These are phyloP conservation scores for Zymoseptoria brevis DNA, from an alignment of 2,329 filamentous ascomycete genomes.

Conservation along the genomic window DNA sequence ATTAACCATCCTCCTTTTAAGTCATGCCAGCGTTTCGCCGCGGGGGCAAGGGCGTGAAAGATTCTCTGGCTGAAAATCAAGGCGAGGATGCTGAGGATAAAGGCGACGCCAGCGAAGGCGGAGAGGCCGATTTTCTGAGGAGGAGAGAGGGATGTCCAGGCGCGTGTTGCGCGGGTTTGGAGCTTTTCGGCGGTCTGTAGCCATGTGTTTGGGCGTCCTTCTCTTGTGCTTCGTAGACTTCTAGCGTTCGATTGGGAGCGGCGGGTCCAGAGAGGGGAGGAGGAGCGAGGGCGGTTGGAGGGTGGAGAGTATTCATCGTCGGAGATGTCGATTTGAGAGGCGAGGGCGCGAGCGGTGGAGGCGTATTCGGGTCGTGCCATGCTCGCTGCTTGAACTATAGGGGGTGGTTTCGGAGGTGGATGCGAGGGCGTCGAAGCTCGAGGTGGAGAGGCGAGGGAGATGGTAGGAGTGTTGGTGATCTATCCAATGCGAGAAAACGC, in stretches of 20 bases:
- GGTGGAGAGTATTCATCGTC: slow-evolving; percentile 18
- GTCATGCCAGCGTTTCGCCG: slow-evolving; percentile 68
- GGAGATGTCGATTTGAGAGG: slow-evolving; percentile 41
- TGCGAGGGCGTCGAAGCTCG: background rate
- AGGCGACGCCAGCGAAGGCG: slow-evolving; percentile 42
- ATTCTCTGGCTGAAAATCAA: slow-evolving; percentile 72
- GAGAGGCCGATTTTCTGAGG: slow-evolving; percentile 55
- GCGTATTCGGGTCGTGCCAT: slow-evolving; percentile 37
- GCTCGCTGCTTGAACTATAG: background rate
- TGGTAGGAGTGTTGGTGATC: background rate
- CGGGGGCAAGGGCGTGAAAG: slow-evolving; percentile 65
- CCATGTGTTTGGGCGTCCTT: slow-evolving; percentile 15
- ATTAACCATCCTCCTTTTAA: slow-evolving; percentile 64
- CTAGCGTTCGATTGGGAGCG: background rate
- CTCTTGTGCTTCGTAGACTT: background rate
- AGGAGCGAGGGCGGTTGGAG: slow-evolving; percentile 31
- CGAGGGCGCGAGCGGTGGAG: slow-evolving; percentile 46
- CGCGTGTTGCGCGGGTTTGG: slow-evolving; percentile 38
- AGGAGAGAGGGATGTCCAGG: slow-evolving; percentile 50
- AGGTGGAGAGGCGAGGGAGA: background rate
- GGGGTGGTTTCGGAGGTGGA: background rate
- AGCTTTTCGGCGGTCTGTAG: slow-evolving; percentile 38
- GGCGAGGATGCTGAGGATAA: slow-evolving; percentile 57
- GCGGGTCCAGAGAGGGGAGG: background rate
- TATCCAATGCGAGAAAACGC: background rate